phyloP scores from a whole-genome alignment of 495 filamentous ascomycete species.

The Xeromyces bisporus region DNA sequence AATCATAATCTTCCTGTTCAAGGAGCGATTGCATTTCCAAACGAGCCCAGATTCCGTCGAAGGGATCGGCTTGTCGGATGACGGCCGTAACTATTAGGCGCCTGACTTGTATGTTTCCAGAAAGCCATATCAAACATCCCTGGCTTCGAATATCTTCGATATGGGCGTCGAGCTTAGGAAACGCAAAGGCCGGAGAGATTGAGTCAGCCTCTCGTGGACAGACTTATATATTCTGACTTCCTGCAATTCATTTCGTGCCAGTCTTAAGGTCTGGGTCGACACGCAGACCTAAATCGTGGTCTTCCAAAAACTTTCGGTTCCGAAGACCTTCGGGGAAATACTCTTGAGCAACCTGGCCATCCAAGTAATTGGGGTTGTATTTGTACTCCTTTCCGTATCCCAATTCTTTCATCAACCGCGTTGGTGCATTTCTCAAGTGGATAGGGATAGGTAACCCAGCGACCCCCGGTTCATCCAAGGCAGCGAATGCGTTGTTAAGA shows the following conservation, averaged over 20 bases:
- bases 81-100: too few relatives aligned
- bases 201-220: not conserved
- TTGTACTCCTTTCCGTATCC: conserved; percentile 88
- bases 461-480: conserved; percentile 60
- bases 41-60: too few relatives aligned
- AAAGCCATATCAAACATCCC: too few relatives aligned
- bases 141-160: too few relatives aligned
- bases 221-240: not conserved
- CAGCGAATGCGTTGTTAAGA: conserved; percentile 58
- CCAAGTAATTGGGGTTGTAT: conserved; percentile 78
- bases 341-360: conserved; percentile 75
- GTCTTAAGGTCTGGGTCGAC: conserved; percentile 46
- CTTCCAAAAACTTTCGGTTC: conserved; percentile 61
- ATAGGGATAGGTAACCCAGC: conserved; percentile 66
- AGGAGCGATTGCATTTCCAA: too few relatives aligned
- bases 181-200: too few relatives aligned
- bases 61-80: too few relatives aligned
- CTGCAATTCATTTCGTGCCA: conserved; percentile 1
- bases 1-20: too few relatives aligned
- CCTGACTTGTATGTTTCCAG: too few relatives aligned
- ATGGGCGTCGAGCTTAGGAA: too few relatives aligned
- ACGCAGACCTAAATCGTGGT: conserved; percentile 60
- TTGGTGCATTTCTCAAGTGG: conserved; percentile 84
- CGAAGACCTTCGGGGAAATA: conserved; percentile 65
- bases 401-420: conserved; percentile 79